These are phyloP conservation scores for Hydrangea macrophylla DNA, from an alignment of 148 eudicot species.

Conservation along the genomic window DNA sequence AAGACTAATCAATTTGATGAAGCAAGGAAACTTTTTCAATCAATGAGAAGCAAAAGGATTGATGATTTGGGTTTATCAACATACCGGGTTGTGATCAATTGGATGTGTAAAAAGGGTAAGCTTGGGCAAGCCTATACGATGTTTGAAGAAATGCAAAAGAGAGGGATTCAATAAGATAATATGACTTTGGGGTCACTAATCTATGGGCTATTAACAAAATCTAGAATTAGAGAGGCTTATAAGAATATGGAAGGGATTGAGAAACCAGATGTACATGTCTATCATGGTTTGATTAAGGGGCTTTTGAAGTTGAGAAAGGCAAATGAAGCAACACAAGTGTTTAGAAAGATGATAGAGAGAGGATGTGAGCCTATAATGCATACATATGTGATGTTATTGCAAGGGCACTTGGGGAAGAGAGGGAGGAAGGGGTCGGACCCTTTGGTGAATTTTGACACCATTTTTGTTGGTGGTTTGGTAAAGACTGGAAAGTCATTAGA, in stretches of 20 bases:
- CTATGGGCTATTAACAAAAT: constrained; percentile 61
- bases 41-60: constrained; percentile 59
- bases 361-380: too few species aligned
- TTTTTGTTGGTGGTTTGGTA: constrained; percentile 85
- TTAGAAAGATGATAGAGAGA: constrained; percentile 82
- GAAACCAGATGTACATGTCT: constrained; percentile 63
- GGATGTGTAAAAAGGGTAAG: constrained; percentile 82
- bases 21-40: constrained; percentile 68
- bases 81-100: constrained; percentile 56
- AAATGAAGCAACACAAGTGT: constrained; percentile 76
- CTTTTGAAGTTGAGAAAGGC: constrained; percentile 54
- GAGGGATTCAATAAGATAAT: constrained; percentile 59
- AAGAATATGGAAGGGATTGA: constrained; percentile 47
- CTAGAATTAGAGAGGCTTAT: constrained; percentile 59
- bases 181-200: constrained; percentile 52
- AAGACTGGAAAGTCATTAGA: constrained; percentile 75
- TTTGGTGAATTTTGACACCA: too few species aligned
- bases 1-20: constrained; percentile 60
- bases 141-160: constrained; percentile 67
- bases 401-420: constrained; percentile 86
- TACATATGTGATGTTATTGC: too few species aligned
- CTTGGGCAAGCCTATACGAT: constrained; percentile 47
- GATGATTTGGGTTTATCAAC: constrained; percentile 63
- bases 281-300: constrained; percentile 84
- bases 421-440: too few species aligned